Percentiles rank a stretch among this genome's conserved stretches.
Conservation (phyloP, 768 basidiomycete genomes). For the Tulasnella sp. region DNA sequence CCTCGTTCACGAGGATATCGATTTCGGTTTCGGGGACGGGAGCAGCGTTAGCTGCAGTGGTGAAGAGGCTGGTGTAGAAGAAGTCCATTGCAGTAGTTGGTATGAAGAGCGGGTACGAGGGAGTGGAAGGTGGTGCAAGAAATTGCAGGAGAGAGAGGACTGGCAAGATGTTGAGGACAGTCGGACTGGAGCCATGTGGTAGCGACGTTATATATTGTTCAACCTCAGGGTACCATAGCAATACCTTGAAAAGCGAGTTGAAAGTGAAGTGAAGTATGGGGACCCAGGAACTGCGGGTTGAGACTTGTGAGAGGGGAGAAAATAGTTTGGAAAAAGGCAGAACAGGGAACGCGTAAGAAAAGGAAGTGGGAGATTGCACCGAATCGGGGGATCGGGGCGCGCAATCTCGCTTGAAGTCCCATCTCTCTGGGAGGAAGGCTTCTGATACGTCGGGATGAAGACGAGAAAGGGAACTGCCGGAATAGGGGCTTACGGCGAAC, state of each 20-base stretch:
- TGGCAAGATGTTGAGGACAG: neutral
- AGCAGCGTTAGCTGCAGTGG: too few species aligned
- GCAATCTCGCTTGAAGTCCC: neutral
- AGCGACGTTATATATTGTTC: neutral
- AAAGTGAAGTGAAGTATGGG: neutral
- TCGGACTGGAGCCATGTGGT: neutral
- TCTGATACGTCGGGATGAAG: neutral
- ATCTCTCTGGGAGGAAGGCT: neutral
- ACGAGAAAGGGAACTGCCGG: neutral
- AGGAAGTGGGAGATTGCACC: neutral
- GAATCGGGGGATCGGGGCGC: neutral
- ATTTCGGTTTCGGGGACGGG: too few species aligned
- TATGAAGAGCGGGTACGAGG: neutral
- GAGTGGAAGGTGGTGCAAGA: neutral
- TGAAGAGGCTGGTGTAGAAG: too few species aligned
- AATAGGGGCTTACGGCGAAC: neutral
- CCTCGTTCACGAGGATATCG: too few species aligned
- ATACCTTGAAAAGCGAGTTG: too few species aligned
- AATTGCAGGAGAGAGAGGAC: neutral
- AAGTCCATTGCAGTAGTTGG: neutral
- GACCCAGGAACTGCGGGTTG: neutral
- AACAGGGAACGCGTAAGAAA: neutral
- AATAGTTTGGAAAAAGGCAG: neutral
- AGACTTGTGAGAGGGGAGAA: neutral
- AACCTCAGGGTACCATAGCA: neutral